Evolutionary conservation across 2,329 filamentous ascomycete species (phyloP), one percentile per base, ranked within the genome.

Genomic region (Fusarium piperis): DNA sequence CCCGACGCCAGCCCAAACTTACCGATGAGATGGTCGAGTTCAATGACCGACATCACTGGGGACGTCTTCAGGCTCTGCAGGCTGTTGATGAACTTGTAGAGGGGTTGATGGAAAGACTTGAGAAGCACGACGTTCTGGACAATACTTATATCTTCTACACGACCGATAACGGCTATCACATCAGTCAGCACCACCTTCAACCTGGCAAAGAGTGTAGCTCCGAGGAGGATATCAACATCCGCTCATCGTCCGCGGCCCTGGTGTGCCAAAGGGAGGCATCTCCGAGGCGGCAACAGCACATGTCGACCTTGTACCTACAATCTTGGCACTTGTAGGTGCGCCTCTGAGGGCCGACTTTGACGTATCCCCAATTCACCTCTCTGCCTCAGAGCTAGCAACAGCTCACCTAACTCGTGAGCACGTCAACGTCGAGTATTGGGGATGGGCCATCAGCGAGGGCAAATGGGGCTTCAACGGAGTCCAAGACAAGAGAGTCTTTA

Each of bases 261-360:
- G 84, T 2, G 74, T 88, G 1, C 76, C 82, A 0, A 75, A 78
- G 20, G 83, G 83, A 2, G 61, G 74, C 11, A 77, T 78, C 0
- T 77, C 81, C 9, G 77, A 83, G 26, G 74, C 79, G 0, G 83
- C 86, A 1, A 87, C 85, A 0, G 83, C 85, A 0, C 87, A 90
- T 58, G 85, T 85, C 2, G 88, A 90, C 66, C 79, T 90, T 5
- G 86, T 84, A 0, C 87, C 88, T 0, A 90, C 88, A 0, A 81
- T 90, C 46, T 81, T 90, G 11, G 74, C 74, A 20, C 57, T 71
- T 2, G 61, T 77, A 3, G 76, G 77, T 23, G 79, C 78, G 2
- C 74, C 79, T 0, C 59, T 71, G 1, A 81, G 83, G 0, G 73
- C 79, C 0, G 86, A 88, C 39, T 88, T 89, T 67, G 88, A 90